phyloP scores from a whole-genome alignment of 306 rosid genomes.

The Trifolium dubium region DNA sequence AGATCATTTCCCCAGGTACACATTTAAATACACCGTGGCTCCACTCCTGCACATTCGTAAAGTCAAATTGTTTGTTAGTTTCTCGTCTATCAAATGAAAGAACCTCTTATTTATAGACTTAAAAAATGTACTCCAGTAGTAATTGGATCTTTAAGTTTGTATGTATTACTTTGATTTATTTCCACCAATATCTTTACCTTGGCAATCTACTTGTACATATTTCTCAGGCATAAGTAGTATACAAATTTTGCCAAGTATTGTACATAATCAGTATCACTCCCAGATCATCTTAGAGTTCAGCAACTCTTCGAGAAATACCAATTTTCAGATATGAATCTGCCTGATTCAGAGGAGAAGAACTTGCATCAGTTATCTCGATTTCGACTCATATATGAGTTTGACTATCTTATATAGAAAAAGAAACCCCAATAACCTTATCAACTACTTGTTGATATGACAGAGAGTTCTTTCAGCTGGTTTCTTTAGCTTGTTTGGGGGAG shows the following conservation, averaged over 20 bases:
- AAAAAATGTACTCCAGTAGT: background rate
- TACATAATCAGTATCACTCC: background rate
- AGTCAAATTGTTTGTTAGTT: slow-evolving; percentile 20
- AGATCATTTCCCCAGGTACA: slow-evolving; percentile 62
- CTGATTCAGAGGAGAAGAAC: too few species aligned
- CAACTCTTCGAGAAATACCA: slow-evolving; percentile 23
- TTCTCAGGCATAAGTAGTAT: background rate
- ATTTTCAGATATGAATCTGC: too few species aligned
- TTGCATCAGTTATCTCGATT: too few species aligned
- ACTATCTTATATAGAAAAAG: too few species aligned
- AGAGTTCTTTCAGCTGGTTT: too few species aligned
- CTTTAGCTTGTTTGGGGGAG: too few species aligned
- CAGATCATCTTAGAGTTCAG: background rate
- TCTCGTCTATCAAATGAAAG: slow-evolving; percentile 1
- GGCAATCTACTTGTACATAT: background rate
- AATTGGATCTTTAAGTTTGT: background rate
- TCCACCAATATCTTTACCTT: background rate
- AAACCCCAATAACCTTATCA: too few species aligned
- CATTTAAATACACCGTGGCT: slow-evolving; percentile 54
- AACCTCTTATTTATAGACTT: background rate
- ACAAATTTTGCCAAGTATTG: background rate
- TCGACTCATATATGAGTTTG: too few species aligned
- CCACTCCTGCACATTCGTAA: slow-evolving; percentile 59
- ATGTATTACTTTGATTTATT: background rate
- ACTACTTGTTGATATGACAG: too few species aligned